Conservation (phyloP, 163 green algal genomes). For the Smithsoniella earleae region DNA sequence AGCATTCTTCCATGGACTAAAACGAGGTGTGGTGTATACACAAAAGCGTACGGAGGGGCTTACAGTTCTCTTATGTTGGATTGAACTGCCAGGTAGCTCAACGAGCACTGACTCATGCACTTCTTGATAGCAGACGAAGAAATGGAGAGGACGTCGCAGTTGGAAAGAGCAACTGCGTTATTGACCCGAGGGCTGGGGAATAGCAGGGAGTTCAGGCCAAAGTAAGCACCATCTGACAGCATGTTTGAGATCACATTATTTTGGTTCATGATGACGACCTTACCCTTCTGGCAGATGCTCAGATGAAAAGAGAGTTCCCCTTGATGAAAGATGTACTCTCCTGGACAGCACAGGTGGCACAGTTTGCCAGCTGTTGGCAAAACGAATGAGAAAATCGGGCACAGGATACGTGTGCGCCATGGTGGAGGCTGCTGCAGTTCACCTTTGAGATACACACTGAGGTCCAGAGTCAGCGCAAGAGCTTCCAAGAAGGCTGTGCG, state of each 20-base stretch:
- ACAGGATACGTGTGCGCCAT: background rate
- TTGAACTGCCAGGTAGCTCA: too few relatives aligned
- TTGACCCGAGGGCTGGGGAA: background rate
- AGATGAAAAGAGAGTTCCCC: background rate
- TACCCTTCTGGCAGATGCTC: slow-evolving; percentile 13
- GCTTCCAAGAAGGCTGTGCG: background rate
- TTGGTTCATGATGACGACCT: background rate
- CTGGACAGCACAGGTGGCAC: background rate
- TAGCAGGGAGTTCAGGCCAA: slow-evolving; percentile 7
- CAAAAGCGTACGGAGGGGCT: too few relatives aligned
- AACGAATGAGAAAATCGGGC: background rate
- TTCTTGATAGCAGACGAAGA: too few relatives aligned
- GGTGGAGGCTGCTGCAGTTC: background rate
- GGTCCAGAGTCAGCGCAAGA: background rate
- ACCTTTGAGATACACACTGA: slow-evolving; percentile 11
- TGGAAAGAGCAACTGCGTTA: slow-evolving; percentile 14
- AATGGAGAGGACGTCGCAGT: slow-evolving; percentile 17
- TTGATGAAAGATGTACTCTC: background rate
- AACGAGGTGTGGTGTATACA: too few relatives aligned
- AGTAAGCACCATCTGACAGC: slow-evolving; percentile 4
- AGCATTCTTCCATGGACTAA: too few relatives aligned
- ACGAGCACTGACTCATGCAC: too few relatives aligned
- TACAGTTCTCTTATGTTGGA: too few relatives aligned
- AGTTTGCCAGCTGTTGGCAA: background rate
- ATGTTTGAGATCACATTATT: slow-evolving; percentile 11